Percentiles rank a stretch among this genome's conserved stretches.
These are phyloP conservation scores for Alternaria angustiovoidea DNA, from an alignment of 2,329 filamentous ascomycete genomes.

Conservation along the genomic window DNA sequence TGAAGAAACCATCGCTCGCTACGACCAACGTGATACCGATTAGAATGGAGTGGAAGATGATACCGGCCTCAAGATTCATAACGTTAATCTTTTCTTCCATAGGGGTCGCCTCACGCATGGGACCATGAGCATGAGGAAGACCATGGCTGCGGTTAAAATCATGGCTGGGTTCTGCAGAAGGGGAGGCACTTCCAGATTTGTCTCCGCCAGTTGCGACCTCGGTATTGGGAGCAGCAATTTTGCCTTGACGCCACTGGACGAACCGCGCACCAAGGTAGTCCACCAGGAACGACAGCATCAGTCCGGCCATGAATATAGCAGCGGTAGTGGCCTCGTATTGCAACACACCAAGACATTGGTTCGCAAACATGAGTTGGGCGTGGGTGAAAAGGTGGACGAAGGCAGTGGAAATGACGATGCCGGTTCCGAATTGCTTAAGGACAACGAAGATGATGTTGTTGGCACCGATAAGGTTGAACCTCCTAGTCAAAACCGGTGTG, in stretches of 20 bases:
- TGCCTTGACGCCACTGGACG: constrained; percentile 52
- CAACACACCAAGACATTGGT: constrained; percentile 71
- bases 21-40: constrained; percentile 69
- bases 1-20: constrained; percentile 60
- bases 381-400: constrained; percentile 78
- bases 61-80: constrained; percentile 74
- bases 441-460: constrained; percentile 64
- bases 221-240: constrained; percentile 19
- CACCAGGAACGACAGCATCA: constrained; percentile 75
- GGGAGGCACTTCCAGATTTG: constrained; percentile 23
- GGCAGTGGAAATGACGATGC: constrained; percentile 75
- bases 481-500: constrained; percentile 69
- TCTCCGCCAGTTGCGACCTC: constrained; percentile 23
- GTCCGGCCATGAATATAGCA: constrained; percentile 75
- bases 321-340: constrained; percentile 74
- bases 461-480: constrained; percentile 62
- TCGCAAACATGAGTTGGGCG: constrained; percentile 75
- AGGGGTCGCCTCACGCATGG: constrained; percentile 27
- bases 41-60: constrained; percentile 77
- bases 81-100: constrained; percentile 64
- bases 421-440: constrained; percentile 76
- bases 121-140: constrained; percentile 30
- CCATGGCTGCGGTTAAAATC: constrained; percentile 26
- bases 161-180: constrained; percentile 20
- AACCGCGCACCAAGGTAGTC: constrained; percentile 72